Base-by-base conservation (phyloP, 2,329 filamentous ascomycete species). In the Zelopaecilomyces penicillatus region DNA sequence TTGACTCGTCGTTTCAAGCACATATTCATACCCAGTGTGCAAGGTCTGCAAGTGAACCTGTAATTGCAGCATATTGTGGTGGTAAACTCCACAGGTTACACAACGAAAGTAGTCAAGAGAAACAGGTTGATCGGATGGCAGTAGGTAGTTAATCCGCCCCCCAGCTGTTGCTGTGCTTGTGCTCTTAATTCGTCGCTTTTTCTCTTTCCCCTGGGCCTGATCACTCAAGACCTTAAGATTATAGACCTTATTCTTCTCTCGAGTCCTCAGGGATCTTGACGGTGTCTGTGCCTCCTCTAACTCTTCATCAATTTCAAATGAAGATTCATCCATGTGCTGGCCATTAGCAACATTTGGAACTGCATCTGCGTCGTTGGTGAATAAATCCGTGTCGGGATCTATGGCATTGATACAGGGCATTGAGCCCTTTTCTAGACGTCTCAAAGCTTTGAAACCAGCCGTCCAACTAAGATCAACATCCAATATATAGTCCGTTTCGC, bases 171-270 rank as follows among this genome's bases (percentile, higher is more conserved):
- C 54, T 48, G 45, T 39, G 41, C 58, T 50, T 44, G 55, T 45
- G 48, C 48, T 50, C 47, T 57, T 52, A 46, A 54, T 48, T 44
- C 54, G 54, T 54, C 66, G 66, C 50, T 70, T 73, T 49, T 66
- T 68, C 37, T 73, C 70, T 51, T 68, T 74, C 4, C 76, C 75
- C 42, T 76, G 69, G 5, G 75, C 75, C 52, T 75, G 73, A 52
- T 77, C 75, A 57, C 73, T 80, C 11, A 82, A 61, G 9, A 73
- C 65, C 55, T 79, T 81, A 33, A 82, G 59, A 50, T 82, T 82
- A 55, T 82, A 82, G 26, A 70, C 68, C 48, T 74, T 73, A 45
- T 69, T 70, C 36, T 64, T 65, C 12, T 61, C 67, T 42, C 76
- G 68, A 11, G 64, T 61, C 37, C 76, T 68, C 12, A 77, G 59